Percentiles rank a stretch among this genome's conserved stretches.
These are phyloP conservation scores for Paramecium biaurelia DNA, from an alignment of 73 alveolate species.

Conservation along the genomic window DNA sequence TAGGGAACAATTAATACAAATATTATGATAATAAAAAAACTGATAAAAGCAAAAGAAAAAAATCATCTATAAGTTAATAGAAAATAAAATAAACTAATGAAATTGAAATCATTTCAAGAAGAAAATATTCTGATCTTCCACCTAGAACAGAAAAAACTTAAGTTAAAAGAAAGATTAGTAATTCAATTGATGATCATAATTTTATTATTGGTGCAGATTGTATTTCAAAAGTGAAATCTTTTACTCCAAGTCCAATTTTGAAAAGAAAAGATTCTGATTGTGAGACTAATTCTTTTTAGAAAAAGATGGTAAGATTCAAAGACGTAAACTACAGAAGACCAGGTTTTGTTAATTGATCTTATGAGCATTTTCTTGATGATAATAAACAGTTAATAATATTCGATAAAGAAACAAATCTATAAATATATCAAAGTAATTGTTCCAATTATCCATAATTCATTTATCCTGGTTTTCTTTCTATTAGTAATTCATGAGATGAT, in stretches of 20 bases:
- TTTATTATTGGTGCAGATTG: not conserved
- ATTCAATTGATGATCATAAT: not conserved
- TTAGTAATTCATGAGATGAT: conserved; percentile 11
- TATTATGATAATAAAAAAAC: not conserved
- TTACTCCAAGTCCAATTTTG: conserved; percentile 1
- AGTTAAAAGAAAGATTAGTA: not conserved
- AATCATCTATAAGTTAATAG: not conserved
- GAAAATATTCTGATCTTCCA: conserved; percentile 22
- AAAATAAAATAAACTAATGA: not conserved
- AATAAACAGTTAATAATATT: not conserved
- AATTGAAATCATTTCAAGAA: not conserved
- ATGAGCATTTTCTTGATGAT: not conserved
- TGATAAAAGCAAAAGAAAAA: not conserved
- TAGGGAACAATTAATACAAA: not conserved
- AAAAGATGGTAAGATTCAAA: not conserved
- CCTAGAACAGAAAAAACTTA: not conserved
- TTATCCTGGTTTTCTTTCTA: conserved; percentile 1
- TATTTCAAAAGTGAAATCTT: not conserved
- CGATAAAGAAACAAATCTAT: not conserved
- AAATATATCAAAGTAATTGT: not conserved
- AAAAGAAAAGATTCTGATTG: not conserved
- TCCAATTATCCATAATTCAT: conserved; percentile 39
- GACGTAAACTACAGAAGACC: not conserved
- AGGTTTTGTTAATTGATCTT: not conserved
- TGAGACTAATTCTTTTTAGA: not conserved